Base-by-base conservation (phyloP, 768 basidiomycete species). In the Amanita jacksonii region DNA sequence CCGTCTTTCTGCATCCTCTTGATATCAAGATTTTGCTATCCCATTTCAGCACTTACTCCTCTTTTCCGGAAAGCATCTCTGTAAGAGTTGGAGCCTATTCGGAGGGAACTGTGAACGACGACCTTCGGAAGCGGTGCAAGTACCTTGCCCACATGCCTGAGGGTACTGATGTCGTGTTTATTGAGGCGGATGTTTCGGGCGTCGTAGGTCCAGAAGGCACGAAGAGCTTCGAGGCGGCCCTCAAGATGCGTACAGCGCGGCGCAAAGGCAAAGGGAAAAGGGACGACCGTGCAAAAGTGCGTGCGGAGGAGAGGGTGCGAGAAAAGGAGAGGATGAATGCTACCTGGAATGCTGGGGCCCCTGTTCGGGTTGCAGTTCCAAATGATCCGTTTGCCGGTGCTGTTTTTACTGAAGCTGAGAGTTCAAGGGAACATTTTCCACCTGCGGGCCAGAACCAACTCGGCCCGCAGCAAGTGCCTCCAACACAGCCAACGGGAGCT, bases 91-190 rank as follows among this genome's bases (percentile, higher is more conserved):
- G 90, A 53, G 79, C 79, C 10, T 69, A 74, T 18, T 70, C 76
- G 2, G 82, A 87, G 58, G 77, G 85, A 34, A 77, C 84, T 0
- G 83, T 99, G 51, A 88, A 94, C 60, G 92, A 93, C 48, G 92
- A 96, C 48, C 69, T 99, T 20, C 81, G 93, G 38, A 87, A 90
- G 62, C 81, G 93, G 24, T 97, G 90, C 70, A 94, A 93, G 59
- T 98, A 97, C 61, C 81, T 99, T 49, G 79, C 79, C 3, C 93
- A 98, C 61, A 72, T 97, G 53, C 88, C 93, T 1, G 82, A 89
- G 46, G 82, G 88, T 34, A 82, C 89, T 28, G 93, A 98, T 55
- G 89, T 97, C 35, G 83, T 91, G 18, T 97, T 97, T 62, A 68
- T 97, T 43, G 93, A 99, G 62, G 79, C 89, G 6, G 84, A 94